These are phyloP conservation scores for Domatiomyces catenatus DNA, from an alignment of 2,329 filamentous ascomycete species.

Conservation along the genomic window DNA sequence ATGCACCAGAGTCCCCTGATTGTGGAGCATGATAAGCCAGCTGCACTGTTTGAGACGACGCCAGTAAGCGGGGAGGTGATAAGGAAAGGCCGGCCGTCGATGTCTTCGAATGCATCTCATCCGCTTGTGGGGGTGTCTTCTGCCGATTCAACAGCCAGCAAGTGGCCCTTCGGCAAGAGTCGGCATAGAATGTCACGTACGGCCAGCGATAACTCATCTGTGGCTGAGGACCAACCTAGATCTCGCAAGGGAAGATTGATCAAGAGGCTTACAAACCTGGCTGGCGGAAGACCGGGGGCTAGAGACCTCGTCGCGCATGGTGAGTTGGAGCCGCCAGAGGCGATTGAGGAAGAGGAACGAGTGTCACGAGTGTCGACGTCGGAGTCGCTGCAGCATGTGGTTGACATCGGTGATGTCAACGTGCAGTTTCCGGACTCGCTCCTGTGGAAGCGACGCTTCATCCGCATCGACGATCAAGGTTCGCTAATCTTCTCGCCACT, in stretches of 20 bases:
- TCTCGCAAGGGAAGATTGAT: constrained; percentile 47
- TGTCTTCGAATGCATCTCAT: constrained; percentile 26
- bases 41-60: constrained; percentile 12
- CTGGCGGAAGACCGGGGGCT: constrained; percentile 23
- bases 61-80: constrained; percentile 1
- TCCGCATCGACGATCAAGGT: constrained; percentile 70
- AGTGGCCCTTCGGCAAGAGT: constrained; percentile 24
- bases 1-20: constrained; percentile 42
- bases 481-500: constrained; percentile 65
- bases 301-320: constrained; percentile 20
- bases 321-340: constrained; percentile 15
- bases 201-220: constrained; percentile 22
- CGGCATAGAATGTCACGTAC: constrained; percentile 23
- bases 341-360: constrained; percentile 23
- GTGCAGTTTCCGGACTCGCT: constrained; percentile 94
- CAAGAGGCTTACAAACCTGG: constrained; percentile 49
- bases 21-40: constrained; percentile 48
- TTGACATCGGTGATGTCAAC: constrained; percentile 78
- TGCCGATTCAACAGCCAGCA: constrained; percentile 23
- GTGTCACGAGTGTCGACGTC: constrained; percentile 4
- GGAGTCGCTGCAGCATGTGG: constrained; percentile 33
- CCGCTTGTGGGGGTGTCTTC: background rate
- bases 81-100: constrained; percentile 23
- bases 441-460: constrained; percentile 85
- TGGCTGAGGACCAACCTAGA: constrained; percentile 34